These are phyloP conservation scores for Solanum aculeatissimum DNA, from an alignment of 305 asterid species.

Conservation along the genomic window DNA sequence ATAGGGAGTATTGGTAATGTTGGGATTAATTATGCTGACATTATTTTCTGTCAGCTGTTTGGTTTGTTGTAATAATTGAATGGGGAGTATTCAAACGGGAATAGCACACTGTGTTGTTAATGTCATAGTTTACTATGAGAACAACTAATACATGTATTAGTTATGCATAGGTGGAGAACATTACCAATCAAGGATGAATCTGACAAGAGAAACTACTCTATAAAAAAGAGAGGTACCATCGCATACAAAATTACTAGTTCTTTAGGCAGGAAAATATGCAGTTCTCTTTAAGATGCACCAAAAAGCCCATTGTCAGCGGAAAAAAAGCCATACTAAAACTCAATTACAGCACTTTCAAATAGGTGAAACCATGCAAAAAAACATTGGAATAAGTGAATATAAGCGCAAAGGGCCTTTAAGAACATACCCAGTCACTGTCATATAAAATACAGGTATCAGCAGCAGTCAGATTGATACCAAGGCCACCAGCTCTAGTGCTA, in stretches of 20 bases:
- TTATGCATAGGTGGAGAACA: background rate
- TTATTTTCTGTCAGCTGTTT: background rate
- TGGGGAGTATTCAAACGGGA: background rate
- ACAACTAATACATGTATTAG: background rate
- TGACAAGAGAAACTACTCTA: background rate
- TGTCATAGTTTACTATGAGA: background rate
- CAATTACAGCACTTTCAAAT: background rate
- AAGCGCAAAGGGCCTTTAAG: background rate
- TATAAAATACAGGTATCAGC: constrained; percentile 98
- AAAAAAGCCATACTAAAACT: background rate
- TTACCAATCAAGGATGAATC: background rate
- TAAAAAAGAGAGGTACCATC: background rate
- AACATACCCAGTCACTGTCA: constrained; percentile 93
- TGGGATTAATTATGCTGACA: background rate
- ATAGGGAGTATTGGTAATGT: background rate
- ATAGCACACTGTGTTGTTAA: background rate
- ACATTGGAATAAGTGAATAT: background rate
- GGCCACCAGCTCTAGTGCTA: constrained; percentile 99
- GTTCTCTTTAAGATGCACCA: background rate
- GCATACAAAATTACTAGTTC: background rate
- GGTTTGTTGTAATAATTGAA: background rate
- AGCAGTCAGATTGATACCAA: constrained; percentile 95
- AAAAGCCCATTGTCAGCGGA: background rate
- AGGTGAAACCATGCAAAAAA: background rate
- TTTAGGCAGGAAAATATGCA: background rate